Evolutionary conservation across 352 stramenopile species (phyloP).

Genomic region (Pythium pyrilobum): DNA sequence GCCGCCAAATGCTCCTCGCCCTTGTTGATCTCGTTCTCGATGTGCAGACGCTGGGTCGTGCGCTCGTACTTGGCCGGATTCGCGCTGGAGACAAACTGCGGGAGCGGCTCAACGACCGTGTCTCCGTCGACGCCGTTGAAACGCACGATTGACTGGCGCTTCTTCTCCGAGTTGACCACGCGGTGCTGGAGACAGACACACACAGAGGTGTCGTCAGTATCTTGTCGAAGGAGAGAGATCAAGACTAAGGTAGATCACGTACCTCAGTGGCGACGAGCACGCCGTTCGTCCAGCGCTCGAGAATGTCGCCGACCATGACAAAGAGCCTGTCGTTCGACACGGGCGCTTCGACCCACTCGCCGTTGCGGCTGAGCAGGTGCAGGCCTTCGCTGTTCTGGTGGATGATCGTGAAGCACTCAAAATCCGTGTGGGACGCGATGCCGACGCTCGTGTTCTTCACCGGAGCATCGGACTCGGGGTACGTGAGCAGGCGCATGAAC

Average conservation of each 20-base stretch:
- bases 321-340: slow-evolving; percentile 70
- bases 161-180: slow-evolving; percentile 66
- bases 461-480: slow-evolving; percentile 39
- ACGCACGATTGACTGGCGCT: slow-evolving; percentile 78
- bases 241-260: background rate
- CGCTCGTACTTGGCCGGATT: slow-evolving; percentile 49
- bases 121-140: slow-evolving; percentile 77
- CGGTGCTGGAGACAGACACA: slow-evolving; percentile 41
- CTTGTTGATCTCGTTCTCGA: slow-evolving; percentile 47
- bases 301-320: slow-evolving; percentile 74
- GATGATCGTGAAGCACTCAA: slow-evolving; percentile 84
- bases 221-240: too few species aligned
- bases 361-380: slow-evolving; percentile 55
- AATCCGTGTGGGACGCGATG: slow-evolving; percentile 81
- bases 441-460: slow-evolving; percentile 65
- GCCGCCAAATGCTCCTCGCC: slow-evolving; percentile 62
- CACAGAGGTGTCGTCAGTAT: background rate
- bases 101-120: slow-evolving; percentile 59
- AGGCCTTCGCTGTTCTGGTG: slow-evolving; percentile 74
- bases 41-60: slow-evolving; percentile 34
- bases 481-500: slow-evolving; percentile 77
- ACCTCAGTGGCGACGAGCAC: slow-evolving; percentile 67
- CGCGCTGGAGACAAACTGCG: slow-evolving; percentile 41
- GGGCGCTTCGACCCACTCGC: slow-evolving; percentile 64
- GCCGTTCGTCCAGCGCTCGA: slow-evolving; percentile 82